Base-by-base conservation (phyloP, 2,329 filamentous ascomycete species). In the Sarocladiaceae sp. region DNA sequence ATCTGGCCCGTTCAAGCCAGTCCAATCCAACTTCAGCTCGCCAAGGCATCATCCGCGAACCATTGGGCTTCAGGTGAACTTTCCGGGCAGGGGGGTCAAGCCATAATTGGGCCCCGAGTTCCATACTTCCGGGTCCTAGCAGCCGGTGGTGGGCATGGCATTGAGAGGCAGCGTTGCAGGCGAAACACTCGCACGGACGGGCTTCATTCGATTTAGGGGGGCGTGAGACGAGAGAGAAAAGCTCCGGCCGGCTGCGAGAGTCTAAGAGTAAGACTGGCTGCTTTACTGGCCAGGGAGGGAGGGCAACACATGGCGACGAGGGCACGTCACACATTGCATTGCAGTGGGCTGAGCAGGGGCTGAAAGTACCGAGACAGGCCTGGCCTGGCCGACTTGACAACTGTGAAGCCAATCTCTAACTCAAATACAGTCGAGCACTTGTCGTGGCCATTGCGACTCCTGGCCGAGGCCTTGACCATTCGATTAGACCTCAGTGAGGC, bases 301-400 rank as follows among this genome's bases (percentile, higher is more conserved):
- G 44, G 44, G 26, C 25, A 28, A 48, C 44, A 48, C 44, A 48
- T 48, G 44, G 44, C 44, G 44, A 48, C 44, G 26, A 48, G 44
- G n/a, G 44, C 44, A 48, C 26, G 44, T 48, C 44, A 48, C 44
- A 48, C 44, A 48, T 20, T 33, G 40, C 40, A 44, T 44, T 12
- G 23, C 7, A 28, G 8, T 15, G 20, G 18, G 33, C 33, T n/a
- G 33, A 17, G 33, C 26, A 44, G 28, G 40, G 40, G 40, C 40
- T 44, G 40, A 44, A n/a, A 44, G 40, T 44, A 44, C 40, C 40
- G 40, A 44, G 40, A 44, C 40, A n/a, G n/a, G n/a, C n/a, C n/a
- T n/a, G n/a, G n/a, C n/a, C n/a, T n/a, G n/a, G n/a, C n/a, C n/a
- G n/a, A n/a, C n/a, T n/a, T n/a, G n/a, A n/a, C n/a, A n/a, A n/a